These are phyloP conservation scores for Teratosphaeria zuluensis DNA, from an alignment of 2,329 filamentous ascomycete genomes.

Conservation along the genomic window DNA sequence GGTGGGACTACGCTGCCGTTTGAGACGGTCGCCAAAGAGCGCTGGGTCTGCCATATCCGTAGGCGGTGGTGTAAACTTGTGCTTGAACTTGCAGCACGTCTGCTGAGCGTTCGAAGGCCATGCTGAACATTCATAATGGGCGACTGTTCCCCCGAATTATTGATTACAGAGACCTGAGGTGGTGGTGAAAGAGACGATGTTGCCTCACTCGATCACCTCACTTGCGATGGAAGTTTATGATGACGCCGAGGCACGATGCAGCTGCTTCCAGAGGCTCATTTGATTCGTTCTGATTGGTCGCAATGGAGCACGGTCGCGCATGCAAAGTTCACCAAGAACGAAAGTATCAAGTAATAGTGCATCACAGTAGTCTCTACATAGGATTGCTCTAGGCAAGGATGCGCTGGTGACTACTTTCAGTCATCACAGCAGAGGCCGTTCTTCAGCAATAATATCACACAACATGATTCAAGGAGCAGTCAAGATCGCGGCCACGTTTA, in stretches of 20 bases:
- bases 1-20: conserved; percentile 48
- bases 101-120: conserved; percentile 19
- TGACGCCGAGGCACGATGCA: neutral
- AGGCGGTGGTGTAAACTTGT: conserved; percentile 19
- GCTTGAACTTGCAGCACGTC: conserved; percentile 14
- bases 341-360: no score
- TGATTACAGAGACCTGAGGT: neutral
- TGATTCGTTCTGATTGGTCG: neutral
- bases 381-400: no score
- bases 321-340: no score
- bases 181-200: neutral
- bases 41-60: conserved; percentile 19
- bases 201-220: neutral
- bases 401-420: no score
- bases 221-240: neutral
- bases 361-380: no score
- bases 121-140: conserved; percentile 18
- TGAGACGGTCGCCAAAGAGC: conserved; percentile 39
- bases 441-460: neutral
- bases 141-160: neutral
- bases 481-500: neutral
- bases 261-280: neutral
- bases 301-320: neutral
- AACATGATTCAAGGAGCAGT: neutral
- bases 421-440: no score